Base-by-base conservation (phyloP, 176 grass and related monocot genomes). In the Oryza australiensis region DNA sequence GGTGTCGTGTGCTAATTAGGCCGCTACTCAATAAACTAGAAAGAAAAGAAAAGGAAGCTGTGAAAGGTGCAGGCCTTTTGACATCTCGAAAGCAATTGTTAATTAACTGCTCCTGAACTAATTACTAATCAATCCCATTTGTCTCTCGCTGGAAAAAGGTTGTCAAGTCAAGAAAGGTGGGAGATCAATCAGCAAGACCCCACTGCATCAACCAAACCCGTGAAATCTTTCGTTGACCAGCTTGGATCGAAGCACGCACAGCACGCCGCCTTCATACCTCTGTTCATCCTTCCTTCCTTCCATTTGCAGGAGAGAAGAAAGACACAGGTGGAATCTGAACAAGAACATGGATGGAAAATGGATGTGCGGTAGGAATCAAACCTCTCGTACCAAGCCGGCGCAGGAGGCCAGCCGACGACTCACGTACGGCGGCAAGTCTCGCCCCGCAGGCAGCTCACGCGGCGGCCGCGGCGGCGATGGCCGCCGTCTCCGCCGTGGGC, bases 41-140 rank as follows among this genome's bases (percentile, higher is more conserved):
- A 63, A 26, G 7, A 70, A 26, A 45, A 22, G 28, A 63, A 51
- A 70, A 76, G 66, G 9, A 73, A 10, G 49, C 26, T 9, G 26
- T 51, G 65, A 71, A 89, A 89, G 82, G 53, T 64, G 70, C 53
- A 40, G 57, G 55, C 41, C 57, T 72, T 88, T 89, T 76, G 82
- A 62, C 82, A 70, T 34, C 70, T 72, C 11, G 65, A 24, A 66
- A 83, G 64, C 59, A 75, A 76, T 41, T 4, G 53, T 26, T 49
- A 84, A 76, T 20, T 24, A 60, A 23, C 15, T 72, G 1, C n/a
- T 84, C 48, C 75, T 60, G 2, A 60, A 75, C 65, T 66, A 77
- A 40, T 40, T 10, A 75, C 41, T 66, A 77, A 40, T 40, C 38
- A 40, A 77, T 69, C 69, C 24, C 51, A 24, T 1, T 10, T 28